Evolutionary conservation across 352 stramenopile genomes (phyloP), one percentile per base, ranked within the genome.

Genomic region (Globisporangium radiosum): DNA sequence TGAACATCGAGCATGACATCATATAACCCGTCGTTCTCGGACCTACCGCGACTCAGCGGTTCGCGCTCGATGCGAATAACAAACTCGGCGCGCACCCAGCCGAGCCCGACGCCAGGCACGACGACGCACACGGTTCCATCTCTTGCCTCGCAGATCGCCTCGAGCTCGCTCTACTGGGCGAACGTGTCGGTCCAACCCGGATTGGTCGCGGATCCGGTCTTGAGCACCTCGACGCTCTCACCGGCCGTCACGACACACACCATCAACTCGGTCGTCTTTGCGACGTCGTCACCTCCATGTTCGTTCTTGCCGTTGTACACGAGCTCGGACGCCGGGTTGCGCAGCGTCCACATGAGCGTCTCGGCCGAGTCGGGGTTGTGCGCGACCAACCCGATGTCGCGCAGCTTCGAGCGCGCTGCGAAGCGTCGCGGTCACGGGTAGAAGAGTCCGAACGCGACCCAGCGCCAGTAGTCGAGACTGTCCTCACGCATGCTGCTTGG

Each of bases 361-460:
- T 50, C 13, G 17, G 36, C 10, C n/a, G 11, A 17, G 5, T 19
- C 8, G 3, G 25, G 52, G 1, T n/a, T 47, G 39, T 3, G 25
- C 6, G 48, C 39, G 5, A 49, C 13, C 7, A 15, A 5, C 1
- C 40, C 40, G 1, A 50, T 49, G 38, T 40, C 49, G 56, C 48
- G 57, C 14, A 68, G 47, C 7, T 56, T 57, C 38, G 49, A 51
- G 3, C 25, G 42, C 0, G 25, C 0, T 0, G 52, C 62, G 33
- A 61, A 68, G 15, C 62, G 52, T 47, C 56, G 61, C 1, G 62
- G 62, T 1, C 62, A 42, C 13, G 62, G 62, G 47, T 64, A 68
- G 40, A 68, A 64, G 3, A 68, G 48, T 6, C 47, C 62, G 39
- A 68, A 64, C 36, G 52, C 62, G 13, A 64, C 33, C 57, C 57